Evolutionary conservation across 1,139 yeast genomes (phyloP), one percentile per base, ranked within the genome.

Genomic region (Kodamaea sp.): DNA sequence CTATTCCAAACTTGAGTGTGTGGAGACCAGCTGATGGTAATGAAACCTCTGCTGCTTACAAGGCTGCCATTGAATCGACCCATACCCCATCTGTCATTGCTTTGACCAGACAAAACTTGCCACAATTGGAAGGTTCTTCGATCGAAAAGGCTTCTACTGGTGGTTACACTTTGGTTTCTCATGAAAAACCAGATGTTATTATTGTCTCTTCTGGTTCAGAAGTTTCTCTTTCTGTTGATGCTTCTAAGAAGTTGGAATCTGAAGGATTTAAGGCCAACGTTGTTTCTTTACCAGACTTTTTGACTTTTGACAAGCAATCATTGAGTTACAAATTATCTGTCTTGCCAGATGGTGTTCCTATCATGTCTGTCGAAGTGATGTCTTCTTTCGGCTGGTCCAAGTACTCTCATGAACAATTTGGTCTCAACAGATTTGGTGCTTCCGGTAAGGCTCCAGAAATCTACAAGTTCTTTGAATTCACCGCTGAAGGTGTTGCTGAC

Each of bases 1-100:
- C 98, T 53, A 65, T 79, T 58, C 99, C 99, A 73, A 94, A 94
- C 78, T 61, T 81, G 57, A 79, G 84, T 65, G 97, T 92, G 47
- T 92, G 97, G 97, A 88, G 99, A 80, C 98, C 98, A 56, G 98
- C 98, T 62, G 98, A 94, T 67, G 99, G 99, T 75, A 92, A 92
- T 68, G 99, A 92, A 76, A 84, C 86, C 52, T 86, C 97, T 53
- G 99, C 97, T 60, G 96, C 98, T 50, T 92, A 92, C 81, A 72
- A 78, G 70, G 74, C 75, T 53, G 87, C 98, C 41, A 58, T 92
- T 49, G 80, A 77, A 62, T 71, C 83, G 44, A 76, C 70, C 47
- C 70, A 75, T 56, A 88, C 96, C 42, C 98, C 99, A 52, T 78
- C 94, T 45, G 73, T 94, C 58, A 74, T 92, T 66, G 97, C 97